Base-by-base conservation (phyloP, 352 stramenopile species). In the Pythium dissotocum region DNA sequence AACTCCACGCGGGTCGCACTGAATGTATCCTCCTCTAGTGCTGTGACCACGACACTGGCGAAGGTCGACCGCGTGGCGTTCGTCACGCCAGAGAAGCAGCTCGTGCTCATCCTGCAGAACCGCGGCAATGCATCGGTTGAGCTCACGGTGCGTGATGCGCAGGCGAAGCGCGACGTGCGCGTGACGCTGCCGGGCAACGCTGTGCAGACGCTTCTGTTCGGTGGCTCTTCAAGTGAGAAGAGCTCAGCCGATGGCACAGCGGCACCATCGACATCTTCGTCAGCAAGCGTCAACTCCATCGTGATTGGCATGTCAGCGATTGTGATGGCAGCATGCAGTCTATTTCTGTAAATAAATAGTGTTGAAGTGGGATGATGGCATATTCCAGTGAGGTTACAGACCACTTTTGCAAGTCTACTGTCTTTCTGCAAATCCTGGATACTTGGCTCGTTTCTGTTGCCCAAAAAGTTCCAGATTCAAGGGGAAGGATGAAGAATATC, bases 1-100 rank as follows among this genome's bases (percentile, higher is more conserved):
- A 77, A 75, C 24, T 83, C 83, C 9, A 69, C 71, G 28, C 82
- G 83, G 24, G 69, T 93, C 21, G 26, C 44, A 38, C 61, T 68
- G 26, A 33, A 30, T 12, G 52, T 68, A 4, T 51, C 21, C 12
- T 32, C 36, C 6, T 36, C 40, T 3, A 32, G 2, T 33, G 5
- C 7, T 14, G 56, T 4, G 4, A 58, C 46, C 7, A 28, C 30
- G n/a, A 24, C 26, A 30, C 9, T 60, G 8, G 7, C 1, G 6
- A 49, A 38, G 6, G 49, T 71, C 7, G 65, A 71, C 49, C 52
- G 44, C 38, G 65, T 71, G 18, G 65, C 65, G 38, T 71, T 71
- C 40, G 0, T 71, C 38, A 71, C 65, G 58, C 65, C 65, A 12
- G 30, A 26, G 30, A 21, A 61, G 10, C 65, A 71, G 42, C 14